Evolutionary conservation across 495 filamentous ascomycete species (phyloP).

Genomic region (Hypoxylon fragiforme): DNA sequence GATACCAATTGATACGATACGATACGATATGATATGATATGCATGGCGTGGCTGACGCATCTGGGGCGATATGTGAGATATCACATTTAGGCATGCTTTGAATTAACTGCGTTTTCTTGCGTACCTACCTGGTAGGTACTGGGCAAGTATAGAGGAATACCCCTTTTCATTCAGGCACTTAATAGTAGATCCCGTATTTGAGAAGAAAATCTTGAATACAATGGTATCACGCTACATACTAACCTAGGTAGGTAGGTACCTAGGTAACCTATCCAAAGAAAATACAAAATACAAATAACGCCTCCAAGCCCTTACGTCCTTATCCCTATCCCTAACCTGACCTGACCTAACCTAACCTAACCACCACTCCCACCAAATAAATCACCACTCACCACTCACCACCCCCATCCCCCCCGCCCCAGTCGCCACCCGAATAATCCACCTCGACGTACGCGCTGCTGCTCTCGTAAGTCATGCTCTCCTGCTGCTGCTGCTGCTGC

Average conservation of each 20-base stretch:
- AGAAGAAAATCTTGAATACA: background rate
- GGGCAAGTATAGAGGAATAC: too few relatives aligned
- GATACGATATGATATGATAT: background rate
- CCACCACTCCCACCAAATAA: background rate
- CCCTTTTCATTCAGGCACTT: too few relatives aligned
- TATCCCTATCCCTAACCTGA: background rate
- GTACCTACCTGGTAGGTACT: too few relatives aligned
- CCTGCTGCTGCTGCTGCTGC: too few relatives aligned
- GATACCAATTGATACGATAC: slow-evolving; percentile 11
- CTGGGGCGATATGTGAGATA: background rate
- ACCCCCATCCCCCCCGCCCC: slow-evolving; percentile 23
- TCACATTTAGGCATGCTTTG: too few relatives aligned
- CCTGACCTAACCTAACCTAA: too few relatives aligned
- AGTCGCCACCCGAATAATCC: slow-evolving; percentile 35
- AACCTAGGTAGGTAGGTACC: too few relatives aligned
- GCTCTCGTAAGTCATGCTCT: slow-evolving; percentile 21
- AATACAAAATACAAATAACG: too few relatives aligned
- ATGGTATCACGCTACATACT: background rate
- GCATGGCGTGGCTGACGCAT: background rate
- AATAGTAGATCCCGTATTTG: background rate
- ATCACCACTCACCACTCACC: slow-evolving; percentile 17
- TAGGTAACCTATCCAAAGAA: too few relatives aligned
- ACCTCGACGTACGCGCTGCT: slow-evolving; percentile 15
- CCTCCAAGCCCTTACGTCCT: background rate
- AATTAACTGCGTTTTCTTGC: too few relatives aligned